Percentiles rank a stretch among this genome's conserved stretches.
phyloP scores from a whole-genome alignment of 2,329 filamentous ascomycete genomes.

The Aspergillus sp. region DNA sequence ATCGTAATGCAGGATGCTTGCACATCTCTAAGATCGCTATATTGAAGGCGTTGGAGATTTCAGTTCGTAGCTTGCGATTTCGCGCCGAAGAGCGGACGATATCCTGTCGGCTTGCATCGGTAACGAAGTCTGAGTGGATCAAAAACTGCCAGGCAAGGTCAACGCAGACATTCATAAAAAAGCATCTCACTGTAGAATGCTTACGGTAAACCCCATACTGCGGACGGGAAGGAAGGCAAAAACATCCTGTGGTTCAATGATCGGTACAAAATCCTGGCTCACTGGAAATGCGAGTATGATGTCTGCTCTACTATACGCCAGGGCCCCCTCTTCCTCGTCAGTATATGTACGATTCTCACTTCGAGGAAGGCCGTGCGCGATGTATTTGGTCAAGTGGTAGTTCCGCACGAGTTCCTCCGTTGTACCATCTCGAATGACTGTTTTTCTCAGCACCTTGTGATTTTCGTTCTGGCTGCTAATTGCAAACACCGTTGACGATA shows the following conservation, averaged over 20 bases:
- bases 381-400: slow-evolving; percentile 36
- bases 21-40: slow-evolving; percentile 44
- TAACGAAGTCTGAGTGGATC: slow-evolving; percentile 55
- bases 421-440: not conserved
- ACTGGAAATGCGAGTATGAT: slow-evolving; percentile 53
- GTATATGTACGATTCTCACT: slow-evolving; percentile 24
- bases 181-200: not conserved
- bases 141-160: slow-evolving; percentile 41
- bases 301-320: slow-evolving; percentile 26
- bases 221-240: slow-evolving; percentile 53
- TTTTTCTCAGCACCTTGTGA: not conserved
- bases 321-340: not conserved
- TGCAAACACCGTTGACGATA: slow-evolving; percentile 5
- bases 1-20: slow-evolving; percentile 40
- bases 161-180: not conserved
- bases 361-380: slow-evolving; percentile 12
- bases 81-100: slow-evolving; percentile 32
- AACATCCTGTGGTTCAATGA: slow-evolving; percentile 45
- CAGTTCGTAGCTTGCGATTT: slow-evolving; percentile 40
- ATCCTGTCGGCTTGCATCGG: slow-evolving; percentile 48
- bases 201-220: slow-evolving; percentile 46
- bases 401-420: slow-evolving; percentile 7
- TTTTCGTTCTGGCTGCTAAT: not conserved
- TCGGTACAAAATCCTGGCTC: slow-evolving; percentile 30
- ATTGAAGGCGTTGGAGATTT: slow-evolving; percentile 44